Evolutionary conservation across 1,284 basidiomycete species (phyloP), one percentile per base, ranked within the genome.

Genomic region (Apiotrichum gracile): DNA sequence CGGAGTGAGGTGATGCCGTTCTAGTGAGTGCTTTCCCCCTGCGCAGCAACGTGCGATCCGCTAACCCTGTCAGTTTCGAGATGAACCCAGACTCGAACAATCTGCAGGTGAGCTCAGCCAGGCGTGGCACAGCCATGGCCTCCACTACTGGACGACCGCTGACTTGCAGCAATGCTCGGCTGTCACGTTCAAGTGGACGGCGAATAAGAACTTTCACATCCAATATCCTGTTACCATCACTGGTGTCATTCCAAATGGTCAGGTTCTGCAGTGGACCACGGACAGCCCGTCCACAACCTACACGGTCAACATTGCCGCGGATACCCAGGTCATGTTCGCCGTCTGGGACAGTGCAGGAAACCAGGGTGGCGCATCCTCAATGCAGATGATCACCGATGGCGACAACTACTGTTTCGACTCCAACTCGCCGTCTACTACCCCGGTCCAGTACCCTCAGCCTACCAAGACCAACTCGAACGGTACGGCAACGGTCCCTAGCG

Each of bases 221-320:
- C 5, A 4, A 21, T 45, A 33, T 14, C 67, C 69, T 6, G 66
- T 70, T 9, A 61, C 55, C 27, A 61, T 73, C 38, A 49, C 67
- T 8, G 71, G 68, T 16, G 68, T 61, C 19, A 72, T 73, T 43
- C 71, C 71, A 14, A 60, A 61, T 25, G 69, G 71, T 13, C 65
- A 72, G 54, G 62, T 63, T 1, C 63, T 70, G 47, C 60, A 67
- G 49, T 57, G 66, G 39, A 22, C 6, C n/a, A 35, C 49, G 6
- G 27, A n/a, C 12, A 16, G 35, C 2, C 16, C 17, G 33, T 9
- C n/a, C 27, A 29, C 44, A 58, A 65, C 49, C 0, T 73, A 61
- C 64, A 58, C 64, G 17, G 67, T 68, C 31, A 71, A 73, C 46
- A 60, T 70, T 51, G 57, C 61, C 0, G 47, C 64, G 5, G 62